Evolutionary conservation across 768 basidiomycete genomes (phyloP).

Genomic region (Brasilioporus rufonigricans): DNA sequence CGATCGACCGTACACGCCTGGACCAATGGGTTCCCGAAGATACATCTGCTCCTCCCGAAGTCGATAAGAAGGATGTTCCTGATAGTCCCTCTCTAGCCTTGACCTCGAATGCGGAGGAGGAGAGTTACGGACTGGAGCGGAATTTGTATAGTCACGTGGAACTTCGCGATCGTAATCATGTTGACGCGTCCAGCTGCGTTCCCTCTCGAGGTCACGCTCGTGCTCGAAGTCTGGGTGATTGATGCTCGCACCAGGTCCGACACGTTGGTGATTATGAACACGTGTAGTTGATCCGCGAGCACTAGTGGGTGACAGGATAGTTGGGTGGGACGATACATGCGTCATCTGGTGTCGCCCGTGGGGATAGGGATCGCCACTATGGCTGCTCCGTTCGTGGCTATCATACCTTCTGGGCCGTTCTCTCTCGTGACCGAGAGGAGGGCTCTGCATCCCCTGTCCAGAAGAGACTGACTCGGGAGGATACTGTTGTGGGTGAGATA

Average conservation of each 20-base stretch:
- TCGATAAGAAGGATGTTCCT: slow-evolving; percentile 31
- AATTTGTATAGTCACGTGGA: slow-evolving; percentile 31
- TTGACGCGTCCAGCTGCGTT: slow-evolving; percentile 36
- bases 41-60: slow-evolving; percentile 30
- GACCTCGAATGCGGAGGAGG: slow-evolving; percentile 40
- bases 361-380: slow-evolving; percentile 35
- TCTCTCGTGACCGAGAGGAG: slow-evolving; percentile 42
- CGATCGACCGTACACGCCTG: slow-evolving; percentile 30
- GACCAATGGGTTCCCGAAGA: slow-evolving; percentile 31
- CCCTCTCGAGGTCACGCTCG: slow-evolving; percentile 49
- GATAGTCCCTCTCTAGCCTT: slow-evolving; percentile 33
- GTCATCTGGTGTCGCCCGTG: slow-evolving; percentile 31
- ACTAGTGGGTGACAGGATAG: slow-evolving; percentile 35
- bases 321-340: slow-evolving; percentile 34
- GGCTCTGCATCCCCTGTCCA: slow-evolving; percentile 49
- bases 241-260: slow-evolving; percentile 60
- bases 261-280: slow-evolving; percentile 63
- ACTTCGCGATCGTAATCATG: slow-evolving; percentile 41
- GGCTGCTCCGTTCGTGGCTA: slow-evolving; percentile 37
- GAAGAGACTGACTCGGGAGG: slow-evolving; percentile 43
- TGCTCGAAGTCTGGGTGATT: slow-evolving; percentile 37
- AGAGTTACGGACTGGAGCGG: slow-evolving; percentile 38
- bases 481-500: slow-evolving; percentile 45
- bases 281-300: slow-evolving; percentile 38
- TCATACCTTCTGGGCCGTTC: slow-evolving; percentile 51